phyloP scores from a whole-genome alignment of 2,329 filamentous ascomycete species.

The Samsoniella hepiali region DNA sequence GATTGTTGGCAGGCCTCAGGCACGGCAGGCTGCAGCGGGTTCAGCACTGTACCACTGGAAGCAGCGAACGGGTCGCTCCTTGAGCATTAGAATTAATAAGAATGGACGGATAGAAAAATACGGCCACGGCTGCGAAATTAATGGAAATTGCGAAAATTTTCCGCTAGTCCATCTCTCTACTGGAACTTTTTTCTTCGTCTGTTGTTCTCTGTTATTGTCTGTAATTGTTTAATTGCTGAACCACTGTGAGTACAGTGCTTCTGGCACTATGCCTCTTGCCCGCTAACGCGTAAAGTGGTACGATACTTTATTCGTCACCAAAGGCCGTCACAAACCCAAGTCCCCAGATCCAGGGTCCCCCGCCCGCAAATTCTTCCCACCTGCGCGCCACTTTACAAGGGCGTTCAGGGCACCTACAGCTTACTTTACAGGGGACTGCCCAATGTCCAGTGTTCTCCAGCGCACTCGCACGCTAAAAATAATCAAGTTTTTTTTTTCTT shows the following conservation, averaged over 20 bases:
- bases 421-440: not conserved
- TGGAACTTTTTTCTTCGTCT: not conserved
- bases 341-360: slow-evolving; percentile 14
- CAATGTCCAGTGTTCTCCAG: not conserved
- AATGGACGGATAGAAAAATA: not conserved
- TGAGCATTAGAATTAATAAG: not conserved
- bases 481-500: not conserved
- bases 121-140: not conserved
- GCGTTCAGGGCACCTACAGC: not conserved
- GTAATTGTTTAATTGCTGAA: too few relatives aligned
- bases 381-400: not conserved
- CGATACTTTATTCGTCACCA: slow-evolving; percentile 2
- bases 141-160: not conserved
- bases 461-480: not conserved
- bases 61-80: too few relatives aligned
- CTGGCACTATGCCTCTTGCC: not conserved
- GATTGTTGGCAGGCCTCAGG: not conserved
- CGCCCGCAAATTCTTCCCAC: not conserved
- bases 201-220: not conserved
- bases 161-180: not conserved
- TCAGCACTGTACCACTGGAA: not conserved
- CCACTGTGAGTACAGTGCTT: not conserved
- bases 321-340: not conserved
- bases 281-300: slow-evolving; percentile 15
- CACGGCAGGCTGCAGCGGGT: not conserved